Percentiles rank a stretch among this genome's conserved stretches.
These are phyloP conservation scores for Albugo laibachii DNA, from an alignment of 352 stramenopile genomes.

Conservation along the genomic window DNA sequence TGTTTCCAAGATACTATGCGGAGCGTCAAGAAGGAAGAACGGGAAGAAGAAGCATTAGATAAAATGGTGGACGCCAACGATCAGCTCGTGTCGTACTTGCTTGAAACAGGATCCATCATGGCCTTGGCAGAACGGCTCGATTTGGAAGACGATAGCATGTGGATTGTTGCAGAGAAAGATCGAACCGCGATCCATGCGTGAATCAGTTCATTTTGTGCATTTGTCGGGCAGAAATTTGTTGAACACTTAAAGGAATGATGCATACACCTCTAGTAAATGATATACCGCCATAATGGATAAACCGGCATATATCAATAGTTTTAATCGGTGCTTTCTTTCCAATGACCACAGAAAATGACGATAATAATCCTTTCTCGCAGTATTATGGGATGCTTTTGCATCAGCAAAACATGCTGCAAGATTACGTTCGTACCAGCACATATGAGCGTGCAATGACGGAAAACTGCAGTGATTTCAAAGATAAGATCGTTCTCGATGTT, in stretches of 20 bases:
- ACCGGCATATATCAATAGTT: too few relatives aligned
- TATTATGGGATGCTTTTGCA: conserved; percentile 93
- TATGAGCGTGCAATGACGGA: conserved; percentile 96
- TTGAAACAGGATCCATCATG: conserved; percentile 75
- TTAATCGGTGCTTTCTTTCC: not conserved
- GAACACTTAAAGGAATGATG: too few relatives aligned
- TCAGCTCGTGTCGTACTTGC: conserved; percentile 65
- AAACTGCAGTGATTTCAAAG: conserved; percentile 88
- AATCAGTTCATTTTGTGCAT: not conserved
- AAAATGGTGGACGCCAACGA: conserved; percentile 74
- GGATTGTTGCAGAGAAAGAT: conserved; percentile 71
- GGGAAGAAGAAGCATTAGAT: conserved; percentile 25
- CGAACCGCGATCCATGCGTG: conserved; percentile 63
- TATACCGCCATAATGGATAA: too few relatives aligned
- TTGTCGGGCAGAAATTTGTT: too few relatives aligned
- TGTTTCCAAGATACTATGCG: too few relatives aligned
- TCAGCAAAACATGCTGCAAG: conserved; percentile 99
- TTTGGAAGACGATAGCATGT: conserved; percentile 66
- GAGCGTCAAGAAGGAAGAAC: not conserved
- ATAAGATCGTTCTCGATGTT: conserved; percentile 98
- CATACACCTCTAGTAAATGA: too few relatives aligned
- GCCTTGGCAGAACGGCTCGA: conserved; percentile 60
- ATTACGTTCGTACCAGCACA: conserved; percentile 95
- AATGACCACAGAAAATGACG: conserved; percentile 13
- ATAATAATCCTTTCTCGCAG: conserved; percentile 84